Evolutionary conservation across 371 early-diverging fungal genomes (phyloP).

Genomic region (Batkoa obscura): DNA sequence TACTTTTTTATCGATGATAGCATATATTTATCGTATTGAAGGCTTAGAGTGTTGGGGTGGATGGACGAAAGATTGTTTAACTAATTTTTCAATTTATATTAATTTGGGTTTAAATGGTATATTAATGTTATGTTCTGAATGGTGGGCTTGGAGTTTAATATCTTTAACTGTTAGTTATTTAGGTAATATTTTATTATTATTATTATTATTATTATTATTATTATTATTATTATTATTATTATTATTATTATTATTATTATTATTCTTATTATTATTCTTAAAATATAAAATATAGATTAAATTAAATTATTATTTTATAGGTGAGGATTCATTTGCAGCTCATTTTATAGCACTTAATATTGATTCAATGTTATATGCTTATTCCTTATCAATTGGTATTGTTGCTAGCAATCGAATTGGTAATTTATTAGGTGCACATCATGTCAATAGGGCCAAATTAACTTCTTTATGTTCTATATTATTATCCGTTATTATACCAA

Average conservation of each 20-base stretch:
- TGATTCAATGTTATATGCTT: conserved; percentile 39
- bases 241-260: too few relatives aligned
- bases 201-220: too few relatives aligned
- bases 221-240: too few relatives aligned
- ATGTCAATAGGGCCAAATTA: background rate
- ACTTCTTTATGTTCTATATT: background rate
- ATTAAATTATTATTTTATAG: conserved; percentile 78
- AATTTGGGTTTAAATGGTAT: conserved; percentile 46
- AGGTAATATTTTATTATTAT: conserved; percentile 56
- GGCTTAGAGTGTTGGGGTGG: conserved; percentile 69
- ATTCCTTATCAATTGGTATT: conserved; percentile 21
- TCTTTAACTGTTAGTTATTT: conserved; percentile 60
- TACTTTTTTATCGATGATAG: conserved; percentile 29
- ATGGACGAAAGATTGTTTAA: conserved; percentile 50
- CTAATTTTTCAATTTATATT: conserved; percentile 38
- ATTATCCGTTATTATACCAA: background rate
- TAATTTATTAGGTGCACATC: background rate
- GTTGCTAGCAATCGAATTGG: background rate
- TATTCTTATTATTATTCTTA: too few relatives aligned
- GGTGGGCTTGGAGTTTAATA: conserved; percentile 53
- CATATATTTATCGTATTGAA: conserved; percentile 40
- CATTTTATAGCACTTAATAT: conserved; percentile 62
- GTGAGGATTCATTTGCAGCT: conserved; percentile 60
- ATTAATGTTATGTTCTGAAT: conserved; percentile 50
- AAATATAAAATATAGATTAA: too few relatives aligned